These are phyloP conservation scores for Serendipita vermifera DNA, from an alignment of 768 basidiomycete genomes.

Conservation along the genomic window DNA sequence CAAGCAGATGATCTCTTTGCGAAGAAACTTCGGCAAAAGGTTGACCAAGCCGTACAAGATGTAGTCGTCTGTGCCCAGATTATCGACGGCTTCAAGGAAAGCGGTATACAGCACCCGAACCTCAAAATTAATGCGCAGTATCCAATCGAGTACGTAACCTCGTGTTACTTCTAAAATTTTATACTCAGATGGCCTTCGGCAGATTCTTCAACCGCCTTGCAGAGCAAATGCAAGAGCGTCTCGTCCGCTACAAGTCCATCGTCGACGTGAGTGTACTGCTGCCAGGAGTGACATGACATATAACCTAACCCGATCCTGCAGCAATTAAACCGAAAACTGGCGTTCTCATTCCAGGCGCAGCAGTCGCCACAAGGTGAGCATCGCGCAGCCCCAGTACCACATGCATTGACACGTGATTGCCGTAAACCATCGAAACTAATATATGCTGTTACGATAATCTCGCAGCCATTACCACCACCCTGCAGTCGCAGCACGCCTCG, in stretches of 20 bases:
- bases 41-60: slow-evolving; percentile 67
- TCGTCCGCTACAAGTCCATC: slow-evolving; percentile 68
- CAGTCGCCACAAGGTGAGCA: slow-evolving; percentile 58
- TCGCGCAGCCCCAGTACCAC: neutral
- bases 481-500: slow-evolving; percentile 66
- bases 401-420: neutral
- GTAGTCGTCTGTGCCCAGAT: slow-evolving; percentile 65
- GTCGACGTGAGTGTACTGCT: slow-evolving; percentile 45
- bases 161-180: neutral
- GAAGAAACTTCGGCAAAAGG: slow-evolving; percentile 58
- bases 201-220: slow-evolving; percentile 66
- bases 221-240: slow-evolving; percentile 53
- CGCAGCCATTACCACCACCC: slow-evolving; percentile 56
- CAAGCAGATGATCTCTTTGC: slow-evolving; percentile 54
- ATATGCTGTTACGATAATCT: neutral
- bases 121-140: slow-evolving; percentile 71
- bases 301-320: slow-evolving; percentile 19
- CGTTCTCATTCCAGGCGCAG: slow-evolving; percentile 50
- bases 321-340: slow-evolving; percentile 77
- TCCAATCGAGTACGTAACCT: slow-evolving; percentile 52
- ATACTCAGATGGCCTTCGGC: slow-evolving; percentile 4
- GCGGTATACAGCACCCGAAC: slow-evolving; percentile 42
- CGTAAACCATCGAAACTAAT: neutral
- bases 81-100: slow-evolving; percentile 60
- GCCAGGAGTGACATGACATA: neutral